These are phyloP conservation scores for Corynascus novoguineensis DNA, from an alignment of 495 filamentous ascomycete species.

Conservation along the genomic window DNA sequence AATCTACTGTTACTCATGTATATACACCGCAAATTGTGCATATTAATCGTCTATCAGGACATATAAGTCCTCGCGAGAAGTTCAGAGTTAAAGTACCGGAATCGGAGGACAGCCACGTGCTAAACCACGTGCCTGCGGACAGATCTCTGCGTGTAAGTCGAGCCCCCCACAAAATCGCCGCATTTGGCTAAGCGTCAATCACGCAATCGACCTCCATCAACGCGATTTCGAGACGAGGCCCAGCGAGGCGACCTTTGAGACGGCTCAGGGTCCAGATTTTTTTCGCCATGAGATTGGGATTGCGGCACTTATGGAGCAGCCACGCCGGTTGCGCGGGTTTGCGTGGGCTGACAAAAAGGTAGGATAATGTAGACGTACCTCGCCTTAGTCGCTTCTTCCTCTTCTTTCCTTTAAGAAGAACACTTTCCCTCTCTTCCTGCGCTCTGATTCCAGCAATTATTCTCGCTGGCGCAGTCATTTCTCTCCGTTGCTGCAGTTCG, in stretches of 20 bases:
- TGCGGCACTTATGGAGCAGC: conserved; percentile 15
- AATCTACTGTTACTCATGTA: no score
- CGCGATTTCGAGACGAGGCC: conserved; percentile 16
- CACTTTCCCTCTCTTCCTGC: conserved; percentile 5
- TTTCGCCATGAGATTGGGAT: conserved; percentile 1
- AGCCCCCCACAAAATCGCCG: conserved; percentile 6
- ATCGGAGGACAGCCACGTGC: conserved; percentile 9
- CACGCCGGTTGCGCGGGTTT: background rate
- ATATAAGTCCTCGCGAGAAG: no score
- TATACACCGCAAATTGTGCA: no score
- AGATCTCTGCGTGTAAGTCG: background rate
- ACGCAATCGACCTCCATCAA: conserved; percentile 26
- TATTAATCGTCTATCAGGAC: no score
- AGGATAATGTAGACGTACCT: no score
- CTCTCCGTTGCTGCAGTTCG: conserved; percentile 21
- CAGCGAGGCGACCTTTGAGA: background rate
- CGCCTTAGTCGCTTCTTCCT: background rate
- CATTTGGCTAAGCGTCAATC: conserved; percentile 24
- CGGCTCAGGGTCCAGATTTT: background rate
- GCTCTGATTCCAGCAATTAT: conserved; percentile 1
- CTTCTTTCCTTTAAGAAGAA: background rate
- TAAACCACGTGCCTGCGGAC: conserved; percentile 5
- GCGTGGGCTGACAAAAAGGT: conserved; percentile 11
- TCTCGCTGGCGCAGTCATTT: conserved; percentile 24
- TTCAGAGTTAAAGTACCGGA: background rate